Percentiles rank a stretch among this genome's conserved stretches.
phyloP scores from a whole-genome alignment of 257 asterid genomes.

The Rehmannia glutinosa region DNA sequence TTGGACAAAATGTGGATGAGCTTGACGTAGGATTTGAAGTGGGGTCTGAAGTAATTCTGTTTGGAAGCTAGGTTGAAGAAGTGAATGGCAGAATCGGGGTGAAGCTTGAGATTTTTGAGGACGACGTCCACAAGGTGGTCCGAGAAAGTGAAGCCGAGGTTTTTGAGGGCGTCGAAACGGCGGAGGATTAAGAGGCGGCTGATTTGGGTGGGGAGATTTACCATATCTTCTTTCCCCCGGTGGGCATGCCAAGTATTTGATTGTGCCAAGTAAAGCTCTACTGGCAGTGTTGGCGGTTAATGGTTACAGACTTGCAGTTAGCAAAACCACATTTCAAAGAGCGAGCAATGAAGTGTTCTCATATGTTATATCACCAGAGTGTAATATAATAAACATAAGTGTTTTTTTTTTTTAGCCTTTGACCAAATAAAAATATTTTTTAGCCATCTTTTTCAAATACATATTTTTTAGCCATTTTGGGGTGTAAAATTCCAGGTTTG shows the following conservation, averaged over 20 bases:
- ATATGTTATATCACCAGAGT: too few species aligned
- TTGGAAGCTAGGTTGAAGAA: constrained; percentile 68
- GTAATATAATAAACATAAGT: too few species aligned
- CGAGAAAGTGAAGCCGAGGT: constrained; percentile 55
- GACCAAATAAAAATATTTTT: too few species aligned
- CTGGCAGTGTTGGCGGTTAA: background rate
- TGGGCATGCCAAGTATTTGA: background rate
- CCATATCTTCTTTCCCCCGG: constrained; percentile 22
- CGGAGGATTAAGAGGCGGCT: constrained; percentile 67
- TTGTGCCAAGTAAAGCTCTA: background rate
- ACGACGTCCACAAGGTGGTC: constrained; percentile 61
- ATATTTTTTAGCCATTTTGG: too few species aligned
- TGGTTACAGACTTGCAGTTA: background rate
- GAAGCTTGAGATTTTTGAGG: constrained; percentile 50
- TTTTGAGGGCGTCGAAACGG: constrained; percentile 51
- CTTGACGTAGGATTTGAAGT: constrained; percentile 50
- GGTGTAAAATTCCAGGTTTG: too few species aligned
- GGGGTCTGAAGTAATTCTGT: constrained; percentile 51
- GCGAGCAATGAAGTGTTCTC: background rate
- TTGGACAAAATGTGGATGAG: constrained; percentile 65
- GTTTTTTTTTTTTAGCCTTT: too few species aligned
- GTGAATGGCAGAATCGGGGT: constrained; percentile 60
- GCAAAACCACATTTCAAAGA: background rate
- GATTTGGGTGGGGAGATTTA: constrained; percentile 44
- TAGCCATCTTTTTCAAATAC: too few species aligned